Conservation (phyloP, 2,329 filamentous ascomycete species). For the Chaetomiaceae sp. region DNA sequence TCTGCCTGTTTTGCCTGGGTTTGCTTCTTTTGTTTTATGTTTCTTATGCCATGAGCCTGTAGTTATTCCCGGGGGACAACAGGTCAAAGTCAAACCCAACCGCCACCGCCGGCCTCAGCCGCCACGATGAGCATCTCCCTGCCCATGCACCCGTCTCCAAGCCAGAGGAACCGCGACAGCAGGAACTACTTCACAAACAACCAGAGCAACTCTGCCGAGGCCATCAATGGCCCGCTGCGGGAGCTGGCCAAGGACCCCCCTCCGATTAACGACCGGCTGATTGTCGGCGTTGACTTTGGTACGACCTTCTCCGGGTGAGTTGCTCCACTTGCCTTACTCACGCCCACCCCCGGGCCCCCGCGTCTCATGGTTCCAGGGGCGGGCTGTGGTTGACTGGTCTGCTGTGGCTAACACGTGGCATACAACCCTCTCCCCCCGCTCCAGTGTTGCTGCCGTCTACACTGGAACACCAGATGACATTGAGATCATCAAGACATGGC, state of each 20-base stretch:
- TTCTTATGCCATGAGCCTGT: conserved; percentile 9
- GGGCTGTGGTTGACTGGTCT: neutral
- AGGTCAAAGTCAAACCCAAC: neutral
- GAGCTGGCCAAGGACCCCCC: conserved; percentile 50
- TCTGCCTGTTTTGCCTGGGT: neutral
- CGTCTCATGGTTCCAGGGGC: neutral
- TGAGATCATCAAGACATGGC: conserved; percentile 81
- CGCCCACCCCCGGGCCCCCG: too few species aligned
- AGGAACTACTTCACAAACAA: conserved; percentile 50
- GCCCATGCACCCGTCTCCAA: conserved; percentile 44
- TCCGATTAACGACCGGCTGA: conserved; percentile 57
- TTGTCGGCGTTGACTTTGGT: conserved; percentile 77
- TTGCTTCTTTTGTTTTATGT: neutral
- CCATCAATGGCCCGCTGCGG: conserved; percentile 57
- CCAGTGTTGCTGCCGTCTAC: conserved; percentile 65
- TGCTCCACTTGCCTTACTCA: neutral
- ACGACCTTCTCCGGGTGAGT: conserved; percentile 75
- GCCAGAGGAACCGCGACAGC: conserved; percentile 50
- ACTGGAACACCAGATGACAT: conserved; percentile 73
- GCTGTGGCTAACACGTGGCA: conserved; percentile 13
- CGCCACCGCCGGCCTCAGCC: too few species aligned
- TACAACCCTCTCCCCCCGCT: too few species aligned
- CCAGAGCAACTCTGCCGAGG: conserved; percentile 51
- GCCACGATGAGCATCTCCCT: conserved; percentile 47
- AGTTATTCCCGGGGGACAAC: neutral